phyloP scores from a whole-genome alignment of 179 eudicot genomes.

The Beta lomatogona region DNA sequence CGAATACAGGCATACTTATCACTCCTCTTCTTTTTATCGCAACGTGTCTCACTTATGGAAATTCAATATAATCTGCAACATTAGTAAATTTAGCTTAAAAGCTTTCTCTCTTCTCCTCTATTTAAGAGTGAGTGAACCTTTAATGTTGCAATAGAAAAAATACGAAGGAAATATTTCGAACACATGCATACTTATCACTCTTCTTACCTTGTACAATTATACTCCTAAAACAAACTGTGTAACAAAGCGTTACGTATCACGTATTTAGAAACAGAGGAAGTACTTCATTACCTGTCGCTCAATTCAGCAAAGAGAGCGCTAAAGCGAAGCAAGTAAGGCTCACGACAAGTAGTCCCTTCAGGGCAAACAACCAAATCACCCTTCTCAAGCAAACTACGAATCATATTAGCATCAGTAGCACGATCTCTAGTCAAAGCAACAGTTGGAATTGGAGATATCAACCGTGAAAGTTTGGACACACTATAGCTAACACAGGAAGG shows the following conservation, averaged over 20 bases:
- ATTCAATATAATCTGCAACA: too few species aligned
- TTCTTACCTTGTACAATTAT: too few species aligned
- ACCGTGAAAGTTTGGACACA: conserved; percentile 70
- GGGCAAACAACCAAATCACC: conserved; percentile 93
- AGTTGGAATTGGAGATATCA: conserved; percentile 89
- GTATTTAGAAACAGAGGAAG: background rate
- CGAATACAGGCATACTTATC: too few species aligned
- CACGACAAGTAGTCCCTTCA: conserved; percentile 92
- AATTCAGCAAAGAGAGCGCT: conserved; percentile 88
- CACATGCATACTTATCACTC: background rate
- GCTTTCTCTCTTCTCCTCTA: too few species aligned
- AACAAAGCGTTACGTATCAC: too few species aligned
- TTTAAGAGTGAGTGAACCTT: too few species aligned
- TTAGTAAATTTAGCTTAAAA: too few species aligned
- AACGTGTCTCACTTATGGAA: too few species aligned
- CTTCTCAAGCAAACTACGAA: conserved; percentile 61
- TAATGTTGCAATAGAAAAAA: too few species aligned
- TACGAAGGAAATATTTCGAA: too few species aligned
- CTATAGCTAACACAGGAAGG: conserved; percentile 84
- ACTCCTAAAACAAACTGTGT: too few species aligned
- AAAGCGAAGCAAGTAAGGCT: conserved; percentile 77
- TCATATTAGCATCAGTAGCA: conserved; percentile 70
- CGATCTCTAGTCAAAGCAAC: conserved; percentile 90
- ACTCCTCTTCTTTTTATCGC: too few species aligned
- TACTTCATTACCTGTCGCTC: conserved; percentile 48